phyloP scores from a whole-genome alignment of 2,329 filamentous ascomycete species.

The Neurospora crassa region DNA sequence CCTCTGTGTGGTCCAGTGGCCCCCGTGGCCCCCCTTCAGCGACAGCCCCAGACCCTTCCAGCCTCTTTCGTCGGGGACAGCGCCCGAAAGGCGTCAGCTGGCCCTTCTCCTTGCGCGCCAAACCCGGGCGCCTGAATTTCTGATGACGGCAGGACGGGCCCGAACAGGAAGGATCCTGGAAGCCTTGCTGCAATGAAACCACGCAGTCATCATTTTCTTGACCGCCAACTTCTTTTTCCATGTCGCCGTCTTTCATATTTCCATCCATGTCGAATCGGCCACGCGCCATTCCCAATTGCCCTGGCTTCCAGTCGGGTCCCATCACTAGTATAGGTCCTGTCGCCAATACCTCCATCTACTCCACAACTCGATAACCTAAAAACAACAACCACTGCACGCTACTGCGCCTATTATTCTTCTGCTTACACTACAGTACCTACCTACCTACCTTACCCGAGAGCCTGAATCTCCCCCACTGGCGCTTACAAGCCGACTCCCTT shows the following conservation, averaged over 20 bases:
- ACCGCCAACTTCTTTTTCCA: neutral
- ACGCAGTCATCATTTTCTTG: neutral
- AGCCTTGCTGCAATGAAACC: neutral
- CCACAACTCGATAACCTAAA: neutral
- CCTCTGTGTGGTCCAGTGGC: neutral
- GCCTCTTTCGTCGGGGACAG: neutral
- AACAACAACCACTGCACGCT: neutral
- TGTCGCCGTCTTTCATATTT: neutral
- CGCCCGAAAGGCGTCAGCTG: constrained; percentile 7
- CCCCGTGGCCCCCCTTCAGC: constrained; percentile 2
- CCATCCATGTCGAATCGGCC: neutral
- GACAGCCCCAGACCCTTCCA: neutral
- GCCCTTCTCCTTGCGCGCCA: constrained; percentile 2
- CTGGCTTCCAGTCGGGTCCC: neutral
- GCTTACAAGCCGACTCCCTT: neutral
- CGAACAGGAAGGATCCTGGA: neutral
- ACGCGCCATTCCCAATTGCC: neutral
- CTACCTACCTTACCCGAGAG: neutral
- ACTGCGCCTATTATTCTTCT: neutral
- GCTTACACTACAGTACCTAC: neutral
- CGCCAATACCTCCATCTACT: neutral
- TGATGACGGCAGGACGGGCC: neutral
- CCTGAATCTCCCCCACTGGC: neutral
- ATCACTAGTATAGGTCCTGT: neutral
- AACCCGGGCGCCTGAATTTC: neutral